phyloP scores from a whole-genome alignment of 1,284 basidiomycete genomes.

The Boletus mariae region DNA sequence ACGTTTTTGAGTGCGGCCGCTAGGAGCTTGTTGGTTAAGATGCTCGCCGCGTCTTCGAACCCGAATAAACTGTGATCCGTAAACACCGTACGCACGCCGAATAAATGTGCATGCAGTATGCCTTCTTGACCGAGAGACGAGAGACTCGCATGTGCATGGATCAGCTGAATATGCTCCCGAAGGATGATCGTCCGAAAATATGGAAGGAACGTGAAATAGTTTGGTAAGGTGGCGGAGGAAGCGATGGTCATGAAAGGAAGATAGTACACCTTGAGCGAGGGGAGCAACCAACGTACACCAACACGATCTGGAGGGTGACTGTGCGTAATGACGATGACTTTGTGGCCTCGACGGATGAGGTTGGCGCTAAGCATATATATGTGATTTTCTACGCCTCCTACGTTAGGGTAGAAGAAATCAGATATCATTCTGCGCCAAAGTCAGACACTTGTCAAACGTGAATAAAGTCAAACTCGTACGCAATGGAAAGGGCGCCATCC shows the following conservation, averaged over 20 bases:
- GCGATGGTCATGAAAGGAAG: conserved; percentile 87
- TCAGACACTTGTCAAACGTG: conserved; percentile 2
- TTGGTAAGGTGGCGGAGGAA: conserved; percentile 88
- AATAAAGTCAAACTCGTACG: conserved; percentile 16
- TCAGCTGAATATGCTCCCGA: conserved; percentile 82
- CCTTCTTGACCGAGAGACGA: conserved; percentile 91
- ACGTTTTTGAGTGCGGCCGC: conserved; percentile 85
- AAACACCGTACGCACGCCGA: conserved; percentile 87
- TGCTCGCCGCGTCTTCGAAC: conserved; percentile 93
- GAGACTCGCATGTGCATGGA: conserved; percentile 92
- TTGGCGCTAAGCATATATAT: conserved; percentile 91
- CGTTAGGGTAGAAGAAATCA: conserved; percentile 94
- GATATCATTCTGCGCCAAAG: conserved; percentile 74
- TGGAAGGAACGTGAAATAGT: conserved; percentile 90
- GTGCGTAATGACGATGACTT: conserved; percentile 94
- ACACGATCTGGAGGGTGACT: conserved; percentile 82
- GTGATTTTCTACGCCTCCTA: conserved; percentile 96
- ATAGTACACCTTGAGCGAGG: conserved; percentile 91
- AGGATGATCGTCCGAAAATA: conserved; percentile 87
- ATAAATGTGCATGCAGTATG: conserved; percentile 81
- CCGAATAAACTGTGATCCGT: conserved; percentile 98
- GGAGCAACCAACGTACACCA: conserved; percentile 84
- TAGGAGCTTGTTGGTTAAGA: conserved; percentile 94
- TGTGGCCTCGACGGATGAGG: conserved; percentile 82
- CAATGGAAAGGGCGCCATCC: conserved; percentile 28